Evolutionary conservation across 768 basidiomycete species (phyloP), one percentile per base, ranked within the genome.

Genomic region (Trametes coccinea): DNA sequence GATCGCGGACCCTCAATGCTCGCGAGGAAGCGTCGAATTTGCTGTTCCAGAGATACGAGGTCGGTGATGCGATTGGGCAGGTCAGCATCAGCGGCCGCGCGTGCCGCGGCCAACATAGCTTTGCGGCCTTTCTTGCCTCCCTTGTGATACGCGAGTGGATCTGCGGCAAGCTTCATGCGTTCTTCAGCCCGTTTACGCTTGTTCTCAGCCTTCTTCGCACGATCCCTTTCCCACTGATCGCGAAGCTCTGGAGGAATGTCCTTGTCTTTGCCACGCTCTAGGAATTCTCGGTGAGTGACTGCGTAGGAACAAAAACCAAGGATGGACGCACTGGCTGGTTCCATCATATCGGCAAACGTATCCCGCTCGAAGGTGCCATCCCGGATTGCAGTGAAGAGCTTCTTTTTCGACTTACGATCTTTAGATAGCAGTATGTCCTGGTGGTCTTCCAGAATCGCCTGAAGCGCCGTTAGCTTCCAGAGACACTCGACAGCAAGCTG

Each of bases 151-250:
- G 79, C 66, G n/a, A 86, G 72, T 0, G 88, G 88, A 67, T 94
- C 90, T 2, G 86, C 78, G 11, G 84, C 84, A 0, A 76, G 76
- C 16, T 82, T 77, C 2, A 88, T 75, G 10, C 83, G 83, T 14
- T 81, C 85, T 3, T 81, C 73, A 1, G 78, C 81, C 0, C 93
- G 86, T 14, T 81, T 78, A 2, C 77, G 80, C 71, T 93, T 96
- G 69, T 77, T 72, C 59, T 87, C 85, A 0, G 92, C 92, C 71
- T 97, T 98, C 77, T 87, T 89, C 53, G 78, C 75, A 2, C 93
- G 91, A 70, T 98, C 95, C 49, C 82, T 82, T 47, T 85, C 83
- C 93, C 93, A 97, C 60, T 85, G 87, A 0, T 75, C 82, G 54
- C 78, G 80, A 7, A 97, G 79, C 5, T 86, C 80, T 1, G 76